Percentiles rank a stretch among this genome's conserved stretches.
Conservation (phyloP, 768 basidiomycete genomes). For the Brasilioporus rufonigricans region DNA sequence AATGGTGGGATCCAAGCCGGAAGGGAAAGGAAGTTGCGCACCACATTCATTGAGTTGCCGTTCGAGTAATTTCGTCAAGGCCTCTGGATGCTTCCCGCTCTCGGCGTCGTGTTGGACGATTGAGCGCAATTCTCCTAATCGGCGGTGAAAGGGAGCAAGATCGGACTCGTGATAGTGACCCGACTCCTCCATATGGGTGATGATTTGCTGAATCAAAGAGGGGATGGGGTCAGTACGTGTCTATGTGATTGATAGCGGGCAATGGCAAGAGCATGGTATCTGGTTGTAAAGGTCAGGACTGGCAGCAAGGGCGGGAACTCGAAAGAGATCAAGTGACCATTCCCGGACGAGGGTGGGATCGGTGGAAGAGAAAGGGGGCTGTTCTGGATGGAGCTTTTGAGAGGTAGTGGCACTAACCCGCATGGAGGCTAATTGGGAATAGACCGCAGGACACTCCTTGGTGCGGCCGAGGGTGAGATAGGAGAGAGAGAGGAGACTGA, state of each 20-base stretch:
- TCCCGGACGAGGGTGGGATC: neutral
- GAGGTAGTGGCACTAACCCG: slow-evolving; percentile 57
- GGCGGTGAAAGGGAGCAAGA: slow-evolving; percentile 81
- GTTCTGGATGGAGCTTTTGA: neutral
- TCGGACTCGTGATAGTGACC: slow-evolving; percentile 91
- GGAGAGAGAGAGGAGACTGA: slow-evolving; percentile 91
- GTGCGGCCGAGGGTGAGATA: slow-evolving; percentile 98
- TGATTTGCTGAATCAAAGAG: slow-evolving; percentile 68
- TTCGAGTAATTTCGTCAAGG: slow-evolving; percentile 86
- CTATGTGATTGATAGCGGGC: slow-evolving; percentile 17
- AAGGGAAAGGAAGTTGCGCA: slow-evolving; percentile 39
- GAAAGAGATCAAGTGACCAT: neutral
- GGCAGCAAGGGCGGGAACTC: slow-evolving; percentile 7
- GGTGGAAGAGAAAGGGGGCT: slow-evolving; percentile 6
- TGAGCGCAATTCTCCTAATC: slow-evolving; percentile 76
- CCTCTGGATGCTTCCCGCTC: slow-evolving; percentile 77
- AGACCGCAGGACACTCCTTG: slow-evolving; percentile 90
- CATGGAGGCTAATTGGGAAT: slow-evolving; percentile 96
- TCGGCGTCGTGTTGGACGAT: slow-evolving; percentile 85
- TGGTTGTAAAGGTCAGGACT: slow-evolving; percentile 26
- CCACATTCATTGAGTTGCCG: slow-evolving; percentile 92
- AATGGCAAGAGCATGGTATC: slow-evolving; percentile 14
- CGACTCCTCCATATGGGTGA: slow-evolving; percentile 94
- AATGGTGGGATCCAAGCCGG: neutral
- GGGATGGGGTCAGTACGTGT: slow-evolving; percentile 25